phyloP scores from a whole-genome alignment of 1,139 yeast species.

The Geotrichum citri-aurantii region DNA sequence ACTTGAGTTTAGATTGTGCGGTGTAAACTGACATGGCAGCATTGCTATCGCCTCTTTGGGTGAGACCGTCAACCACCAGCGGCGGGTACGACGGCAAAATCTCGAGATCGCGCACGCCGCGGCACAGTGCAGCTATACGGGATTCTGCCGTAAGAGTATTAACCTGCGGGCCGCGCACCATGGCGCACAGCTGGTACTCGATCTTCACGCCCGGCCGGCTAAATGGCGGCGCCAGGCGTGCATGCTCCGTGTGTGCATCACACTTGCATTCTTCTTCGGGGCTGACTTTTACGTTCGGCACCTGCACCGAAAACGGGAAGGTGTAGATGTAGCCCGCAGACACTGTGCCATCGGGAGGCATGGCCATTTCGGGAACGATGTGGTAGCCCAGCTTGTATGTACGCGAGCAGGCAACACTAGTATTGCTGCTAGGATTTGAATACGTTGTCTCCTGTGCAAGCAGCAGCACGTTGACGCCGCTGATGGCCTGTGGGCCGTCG shows the following conservation, averaged over 20 bases:
- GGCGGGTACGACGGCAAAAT: slow-evolving; percentile 9
- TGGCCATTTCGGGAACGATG: slow-evolving; percentile 14
- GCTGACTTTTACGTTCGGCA: slow-evolving; percentile 7
- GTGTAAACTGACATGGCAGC: not conserved
- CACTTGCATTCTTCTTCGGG: not conserved
- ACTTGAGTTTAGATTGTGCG: not conserved
- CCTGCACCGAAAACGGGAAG: slow-evolving; percentile 15
- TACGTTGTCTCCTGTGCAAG: slow-evolving; percentile 1
- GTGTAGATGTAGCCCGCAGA: slow-evolving; percentile 12
- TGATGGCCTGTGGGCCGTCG: not conserved
- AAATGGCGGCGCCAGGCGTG: slow-evolving; percentile 2
- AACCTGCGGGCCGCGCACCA: slow-evolving; percentile 12
- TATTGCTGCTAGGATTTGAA: not conserved
- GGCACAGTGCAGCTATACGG: slow-evolving; percentile 2
- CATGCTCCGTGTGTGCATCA: not conserved
- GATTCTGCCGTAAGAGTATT: slow-evolving; percentile 4
- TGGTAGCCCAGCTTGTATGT: slow-evolving; percentile 7
- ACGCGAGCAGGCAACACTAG: not conserved
- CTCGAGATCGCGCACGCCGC: not conserved
- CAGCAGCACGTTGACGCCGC: slow-evolving; percentile 4
- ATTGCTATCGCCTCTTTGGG: not conserved
- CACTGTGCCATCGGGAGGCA: slow-evolving; percentile 15
- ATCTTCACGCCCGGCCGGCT: slow-evolving; percentile 1
- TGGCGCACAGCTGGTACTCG: slow-evolving; percentile 8
- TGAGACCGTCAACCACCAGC: not conserved